Base-by-base conservation (phyloP, 1,284 basidiomycete genomes). In the Cryptococcus sp. region DNA sequence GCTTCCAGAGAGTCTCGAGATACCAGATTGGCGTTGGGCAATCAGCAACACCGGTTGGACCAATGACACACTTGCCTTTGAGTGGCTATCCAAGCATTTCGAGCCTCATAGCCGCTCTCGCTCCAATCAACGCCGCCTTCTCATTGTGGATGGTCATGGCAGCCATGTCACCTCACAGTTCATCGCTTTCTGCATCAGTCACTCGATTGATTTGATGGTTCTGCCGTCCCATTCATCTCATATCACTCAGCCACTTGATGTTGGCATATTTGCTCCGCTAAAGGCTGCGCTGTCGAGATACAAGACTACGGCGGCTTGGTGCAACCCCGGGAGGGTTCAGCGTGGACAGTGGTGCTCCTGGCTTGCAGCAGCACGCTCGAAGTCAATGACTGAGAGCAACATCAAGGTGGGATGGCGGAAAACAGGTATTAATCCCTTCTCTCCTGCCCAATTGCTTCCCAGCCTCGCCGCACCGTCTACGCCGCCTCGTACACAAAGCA, bases 141-240 rank as follows among this genome's bases (percentile, higher is more conserved):
- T 57, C 16, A 57, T 57, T 19, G 38, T 57, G 13, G 55, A 57
- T 52, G 55, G 50, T 5, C 38, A 40, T 40, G 11, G 38, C 38
- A 40, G 38, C 38, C 38, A 40, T 40, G 38, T 40, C 11, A 40
- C 38, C n/a, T 11, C 38, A 11, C 11, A 20, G 20, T 57, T 57
- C 43, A 51, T 57, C 26, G 19, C 39, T 5, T 10, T 15, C 16
- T 57, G 55, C 22, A 50, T 50, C 20, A n/a, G 20, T 5, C 37
- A 50, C 20, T 5, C 17, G 17, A 52, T 57, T 8, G 49, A 51
- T 41, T 29, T 52, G 6, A 54, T 54, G 52, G 26, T 54, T 26
- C 44, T 54, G 5, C 55, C 55, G 7, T 34, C 55, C 23, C 55
- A 57, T 22, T 44, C 55, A n/a, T 50, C 55, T 23, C 55, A 57